Evolutionary conservation across 768 basidiomycete genomes (phyloP).

Genomic region (Leccinum truebloodii): DNA sequence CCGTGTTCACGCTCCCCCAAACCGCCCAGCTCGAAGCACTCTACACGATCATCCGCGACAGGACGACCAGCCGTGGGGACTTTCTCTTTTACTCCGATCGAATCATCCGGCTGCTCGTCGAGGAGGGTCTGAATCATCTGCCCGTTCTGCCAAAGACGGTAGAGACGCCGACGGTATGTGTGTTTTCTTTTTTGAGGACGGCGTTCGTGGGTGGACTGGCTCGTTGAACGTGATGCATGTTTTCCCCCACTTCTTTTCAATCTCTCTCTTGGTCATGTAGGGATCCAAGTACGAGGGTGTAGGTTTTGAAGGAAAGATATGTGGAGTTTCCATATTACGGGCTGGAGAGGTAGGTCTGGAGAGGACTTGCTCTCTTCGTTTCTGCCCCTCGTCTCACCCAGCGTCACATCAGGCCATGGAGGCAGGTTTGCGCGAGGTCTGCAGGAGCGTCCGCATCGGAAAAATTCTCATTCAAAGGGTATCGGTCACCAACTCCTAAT

Average conservation of each 20-base stretch:
- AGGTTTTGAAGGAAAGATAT: constrained; percentile 94
- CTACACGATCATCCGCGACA: constrained; percentile 92
- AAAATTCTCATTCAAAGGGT: constrained; percentile 98
- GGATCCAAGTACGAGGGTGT: constrained; percentile 88
- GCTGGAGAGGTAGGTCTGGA: constrained; percentile 77
- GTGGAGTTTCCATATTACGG: constrained; percentile 92
- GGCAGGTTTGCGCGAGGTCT: constrained; percentile 93
- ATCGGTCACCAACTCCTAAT: constrained; percentile 19
- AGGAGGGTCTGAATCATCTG: constrained; percentile 86
- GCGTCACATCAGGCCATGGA: constrained; percentile 82
- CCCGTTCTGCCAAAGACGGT: constrained; percentile 76
- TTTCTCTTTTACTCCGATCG: constrained; percentile 96
- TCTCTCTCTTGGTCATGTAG: constrained; percentile 32
- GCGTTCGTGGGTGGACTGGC: constrained; percentile 28
- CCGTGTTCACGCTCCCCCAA: constrained; percentile 86
- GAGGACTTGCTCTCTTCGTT: background rate
- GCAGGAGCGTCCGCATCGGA: constrained; percentile 90
- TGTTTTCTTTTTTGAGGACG: background rate
- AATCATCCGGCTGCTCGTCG: constrained; percentile 82
- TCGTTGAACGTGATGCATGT: background rate
- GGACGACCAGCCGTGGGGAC: constrained; percentile 85
- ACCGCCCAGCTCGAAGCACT: constrained; percentile 94
- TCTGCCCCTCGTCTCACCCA: background rate
- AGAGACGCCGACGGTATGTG: constrained; percentile 77
- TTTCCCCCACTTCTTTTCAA: background rate